A percentile compares a stretch with the other conserved stretches of the same genome.
Conservation (phyloP, 768 basidiomycete species). For the Clathrus columnatus region DNA sequence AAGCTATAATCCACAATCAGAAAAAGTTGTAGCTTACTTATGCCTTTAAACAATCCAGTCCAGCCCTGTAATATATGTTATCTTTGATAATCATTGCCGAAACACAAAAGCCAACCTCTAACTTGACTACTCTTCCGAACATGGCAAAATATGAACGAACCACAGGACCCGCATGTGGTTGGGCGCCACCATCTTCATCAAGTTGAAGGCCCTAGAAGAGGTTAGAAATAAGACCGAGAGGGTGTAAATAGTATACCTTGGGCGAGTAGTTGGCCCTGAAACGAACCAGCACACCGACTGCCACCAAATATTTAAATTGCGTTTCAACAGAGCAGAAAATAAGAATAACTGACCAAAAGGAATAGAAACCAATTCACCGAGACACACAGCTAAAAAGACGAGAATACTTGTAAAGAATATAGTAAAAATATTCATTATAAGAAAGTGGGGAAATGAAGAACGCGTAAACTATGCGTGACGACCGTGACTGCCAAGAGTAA, state of each 20-base stretch:
- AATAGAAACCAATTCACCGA: constrained; percentile 1
- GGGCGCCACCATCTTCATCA: constrained; percentile 66
- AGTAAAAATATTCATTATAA: not conserved
- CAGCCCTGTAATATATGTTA: constrained; percentile 39
- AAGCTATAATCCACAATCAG: not conserved
- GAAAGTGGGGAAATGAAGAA: not conserved
- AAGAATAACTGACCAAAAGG: constrained; percentile 1
- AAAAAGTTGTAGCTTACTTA: constrained; percentile 34
- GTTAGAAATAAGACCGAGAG: not conserved
- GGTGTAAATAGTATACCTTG: constrained; percentile 25
- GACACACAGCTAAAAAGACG: not conserved
- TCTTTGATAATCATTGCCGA: not conserved
- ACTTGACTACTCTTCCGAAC: constrained; percentile 56
- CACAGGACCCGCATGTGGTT: constrained; percentile 66
- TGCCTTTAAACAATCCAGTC: constrained; percentile 72
- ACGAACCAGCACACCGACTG: constrained; percentile 54
- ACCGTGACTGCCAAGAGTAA: no score
- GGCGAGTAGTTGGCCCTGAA: constrained; percentile 83
- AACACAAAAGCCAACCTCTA: constrained; percentile 46
- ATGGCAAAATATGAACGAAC: constrained; percentile 68
- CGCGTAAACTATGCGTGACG: not conserved
- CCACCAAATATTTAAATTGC: not conserved
- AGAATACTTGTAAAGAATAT: not conserved
- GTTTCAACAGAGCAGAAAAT: not conserved
- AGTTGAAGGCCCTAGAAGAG: constrained; percentile 51